Percentiles rank a stretch among this genome's conserved stretches.
Evolutionary conservation across 2,329 filamentous ascomycete species (phyloP).

Genomic region (Whalleya microplaca): DNA sequence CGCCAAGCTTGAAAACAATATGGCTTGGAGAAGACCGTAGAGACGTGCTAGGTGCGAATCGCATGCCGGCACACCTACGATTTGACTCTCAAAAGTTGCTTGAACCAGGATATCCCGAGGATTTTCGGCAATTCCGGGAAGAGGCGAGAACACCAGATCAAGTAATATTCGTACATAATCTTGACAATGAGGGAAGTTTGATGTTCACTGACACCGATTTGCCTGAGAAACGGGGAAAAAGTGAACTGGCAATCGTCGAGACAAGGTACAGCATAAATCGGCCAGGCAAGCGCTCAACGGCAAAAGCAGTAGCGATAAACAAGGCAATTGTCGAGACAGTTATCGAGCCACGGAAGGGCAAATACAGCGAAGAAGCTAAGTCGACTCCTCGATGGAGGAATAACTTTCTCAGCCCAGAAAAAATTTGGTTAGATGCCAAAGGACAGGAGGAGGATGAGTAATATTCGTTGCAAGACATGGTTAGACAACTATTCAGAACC

Average conservation of each 20-base stretch:
- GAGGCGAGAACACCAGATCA: constrained; percentile 31
- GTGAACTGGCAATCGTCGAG: constrained; percentile 26
- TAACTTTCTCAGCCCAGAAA: neutral
- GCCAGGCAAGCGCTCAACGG: neutral
- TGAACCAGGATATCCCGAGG: constrained; percentile 26
- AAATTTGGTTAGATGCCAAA: neutral
- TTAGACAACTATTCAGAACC: too few species aligned
- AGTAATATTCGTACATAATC: constrained; percentile 32
- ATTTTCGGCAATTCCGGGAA: constrained; percentile 23
- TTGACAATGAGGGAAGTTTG: neutral
- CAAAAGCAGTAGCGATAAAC: neutral
- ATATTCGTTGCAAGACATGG: neutral
- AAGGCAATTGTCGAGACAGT: constrained; percentile 26
- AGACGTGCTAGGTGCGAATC: constrained; percentile 46
- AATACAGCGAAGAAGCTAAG: neutral
- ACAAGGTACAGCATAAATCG: neutral
- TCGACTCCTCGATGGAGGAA: constrained; percentile 1
- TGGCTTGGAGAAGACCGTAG: constrained; percentile 48
- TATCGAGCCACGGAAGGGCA: constrained; percentile 29
- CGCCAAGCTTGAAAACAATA: constrained; percentile 41
- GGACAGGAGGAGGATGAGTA: neutral
- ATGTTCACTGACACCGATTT: constrained; percentile 29
- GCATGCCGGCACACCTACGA: constrained; percentile 44
- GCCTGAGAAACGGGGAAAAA: constrained; percentile 23
- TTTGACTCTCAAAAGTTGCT: constrained; percentile 25